Evolutionary conservation across 371 early-diverging fungal genomes (phyloP), one percentile per base, ranked within the genome.

Genomic region (Nematocida homosporus): DNA sequence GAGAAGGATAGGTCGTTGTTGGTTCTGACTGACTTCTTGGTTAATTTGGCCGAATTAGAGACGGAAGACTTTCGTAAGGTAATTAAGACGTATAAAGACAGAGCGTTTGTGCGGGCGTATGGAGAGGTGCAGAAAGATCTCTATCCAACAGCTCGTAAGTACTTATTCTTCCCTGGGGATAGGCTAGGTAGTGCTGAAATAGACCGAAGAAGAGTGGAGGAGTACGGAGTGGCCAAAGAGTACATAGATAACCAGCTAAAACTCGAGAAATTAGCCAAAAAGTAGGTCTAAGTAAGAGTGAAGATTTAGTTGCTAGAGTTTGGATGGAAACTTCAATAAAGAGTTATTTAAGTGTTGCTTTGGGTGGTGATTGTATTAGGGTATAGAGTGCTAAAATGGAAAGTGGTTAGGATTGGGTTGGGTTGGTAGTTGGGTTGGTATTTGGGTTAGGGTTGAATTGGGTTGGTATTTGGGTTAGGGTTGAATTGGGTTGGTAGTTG

Each of bases 241-340:
- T 72, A 72, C 29, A 72, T 72, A 42, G 75, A 72, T 25, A 72
- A 61, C 34, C 10, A 59, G 8, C 51, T 72, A 42, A 42, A 51
- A 10, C 47, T 63, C 44, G 13, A 44, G 20, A 44, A 20, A 44
- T 13, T 13, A 44, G 44, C 20, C 13, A 44, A 13, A 13, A 20
- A 44, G 44, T 44, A n/a, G n/a, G n/a, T n/a, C n/a, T n/a, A n/a
- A n/a, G n/a, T n/a, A n/a, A n/a, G n/a, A n/a, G n/a, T n/a, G n/a
- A n/a, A n/a, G n/a, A n/a, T n/a, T n/a, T n/a, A n/a, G n/a, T n/a
- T n/a, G n/a, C n/a, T n/a, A n/a, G n/a, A n/a, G n/a, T n/a, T n/a
- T n/a, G n/a, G n/a, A n/a, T n/a, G n/a, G n/a, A n/a, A n/a, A n/a
- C n/a, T n/a, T n/a, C n/a, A n/a, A n/a, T n/a, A n/a, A n/a, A n/a